Evolutionary conservation across 73 alveolate species (phyloP), one percentile per base, ranked within the genome.

Genomic region (Paraurostyla sp.): DNA sequence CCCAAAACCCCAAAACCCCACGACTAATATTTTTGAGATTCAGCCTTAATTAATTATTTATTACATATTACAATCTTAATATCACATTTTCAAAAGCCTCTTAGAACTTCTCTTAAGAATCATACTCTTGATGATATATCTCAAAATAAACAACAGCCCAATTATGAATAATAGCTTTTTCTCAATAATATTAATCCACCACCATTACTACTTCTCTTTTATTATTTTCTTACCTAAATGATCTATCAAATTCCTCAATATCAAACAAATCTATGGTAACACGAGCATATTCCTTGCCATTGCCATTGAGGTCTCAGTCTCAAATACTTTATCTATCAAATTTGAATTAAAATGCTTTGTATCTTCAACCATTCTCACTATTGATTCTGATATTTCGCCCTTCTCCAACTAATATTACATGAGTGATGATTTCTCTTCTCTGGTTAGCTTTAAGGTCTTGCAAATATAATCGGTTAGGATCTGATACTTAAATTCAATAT

Each of bases 211-310:
- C n/a, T n/a, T n/a, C n/a, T n/a, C n/a, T n/a, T n/a, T n/a, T n/a
- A n/a, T n/a, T n/a, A n/a, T n/a, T n/a, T n/a, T n/a, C n/a, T n/a
- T n/a, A n/a, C n/a, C n/a, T n/a, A n/a, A n/a, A n/a, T n/a, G n/a
- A n/a, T 75, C 87, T 23, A 75, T 75, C 9, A 75, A 13, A 30
- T 75, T 75, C 29, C 87, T 75, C 46, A 75, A n/a, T 7, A 75
- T 75, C 32, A 75, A 50, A 32, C 87, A 75, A n/a, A 75, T 75
- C 52, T 75, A 51, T 11, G 87, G 87, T 15, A 75, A 22, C 46
- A 75, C 33, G n/a, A 75, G 32, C 27, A 75, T 18, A 32, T 75
- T 75, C 48, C 54, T 32, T 16, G 15, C 13, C 69, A 75, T 42
- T 6, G 87, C 87, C 49, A 75, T 2, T 7, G 40, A 20, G 7